phyloP scores from a whole-genome alignment of 805 yeast species.

The Kodamaea kaohsiungensis region DNA sequence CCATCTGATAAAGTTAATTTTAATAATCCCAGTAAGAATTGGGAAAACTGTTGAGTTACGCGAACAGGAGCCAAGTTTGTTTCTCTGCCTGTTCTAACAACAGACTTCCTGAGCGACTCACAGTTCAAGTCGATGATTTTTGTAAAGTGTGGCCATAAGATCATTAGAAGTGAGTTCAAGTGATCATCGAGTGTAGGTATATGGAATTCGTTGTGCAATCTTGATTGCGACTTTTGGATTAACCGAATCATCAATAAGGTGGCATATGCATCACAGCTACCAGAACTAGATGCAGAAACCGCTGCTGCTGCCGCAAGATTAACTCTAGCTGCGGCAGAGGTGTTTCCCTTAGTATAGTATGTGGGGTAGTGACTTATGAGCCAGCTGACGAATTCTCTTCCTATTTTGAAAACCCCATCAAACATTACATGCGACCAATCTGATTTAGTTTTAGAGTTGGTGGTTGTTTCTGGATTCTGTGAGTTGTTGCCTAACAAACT shows the following conservation, averaged over 20 bases:
- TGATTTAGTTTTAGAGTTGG: background rate
- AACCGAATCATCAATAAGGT: slow-evolving; percentile 72
- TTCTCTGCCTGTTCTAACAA: slow-evolving; percentile 29
- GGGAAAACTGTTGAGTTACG: slow-evolving; percentile 79
- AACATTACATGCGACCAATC: slow-evolving; percentile 43
- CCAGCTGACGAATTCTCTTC: slow-evolving; percentile 48
- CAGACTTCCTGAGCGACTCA: slow-evolving; percentile 60
- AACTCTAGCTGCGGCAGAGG: slow-evolving; percentile 15
- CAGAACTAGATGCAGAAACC: slow-evolving; percentile 13
- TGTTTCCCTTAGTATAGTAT: slow-evolving; percentile 13
- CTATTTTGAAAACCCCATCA: slow-evolving; percentile 37
- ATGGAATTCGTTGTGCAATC: slow-evolving; percentile 61
- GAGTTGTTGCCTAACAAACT: slow-evolving; percentile 6
- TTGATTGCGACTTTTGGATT: slow-evolving; percentile 62
- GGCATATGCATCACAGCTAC: slow-evolving; percentile 74
- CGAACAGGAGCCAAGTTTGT: slow-evolving; percentile 46
- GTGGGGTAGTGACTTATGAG: slow-evolving; percentile 43
- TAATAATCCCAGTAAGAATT: slow-evolving; percentile 67
- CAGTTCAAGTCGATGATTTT: slow-evolving; percentile 75
- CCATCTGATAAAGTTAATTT: slow-evolving; percentile 42
- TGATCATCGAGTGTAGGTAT: slow-evolving; percentile 74
- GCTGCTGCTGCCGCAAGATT: slow-evolving; percentile 7
- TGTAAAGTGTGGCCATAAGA: slow-evolving; percentile 87
- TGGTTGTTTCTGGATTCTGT: slow-evolving; percentile 6
- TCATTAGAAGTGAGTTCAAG: slow-evolving; percentile 61